Base-by-base conservation (phyloP, 1,284 basidiomycete species). In the Pseudozyma flocculosa region DNA sequence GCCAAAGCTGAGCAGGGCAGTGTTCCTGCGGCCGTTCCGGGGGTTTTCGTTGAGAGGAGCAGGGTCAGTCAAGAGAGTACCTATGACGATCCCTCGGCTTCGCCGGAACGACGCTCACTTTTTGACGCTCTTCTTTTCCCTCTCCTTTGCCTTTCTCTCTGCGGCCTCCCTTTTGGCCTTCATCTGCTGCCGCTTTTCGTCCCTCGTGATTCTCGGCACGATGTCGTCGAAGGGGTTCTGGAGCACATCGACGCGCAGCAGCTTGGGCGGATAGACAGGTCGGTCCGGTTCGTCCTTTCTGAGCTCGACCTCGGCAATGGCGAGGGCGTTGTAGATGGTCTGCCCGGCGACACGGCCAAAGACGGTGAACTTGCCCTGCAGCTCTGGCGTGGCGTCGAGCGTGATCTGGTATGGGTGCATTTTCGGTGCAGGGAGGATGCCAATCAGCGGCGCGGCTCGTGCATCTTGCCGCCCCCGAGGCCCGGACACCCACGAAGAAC, bases 161-260 rank as follows among this genome's bases (percentile, higher is more conserved):
- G 22, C 85, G 66, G 88, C 87, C 73, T 92, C 90, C 17, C 86
- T 81, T 73, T 91, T 89, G 42, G 83, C 82, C 68, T 84, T 83
- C 59, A 87, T 86, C 76, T 95, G 92, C 0, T 83, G 86, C 39
- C 86, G 84, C 59, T 88, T 87, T 80, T 97, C 92, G 1, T 87
- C 89, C 0, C 90, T 90, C 0, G 94, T 98, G 62, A 96, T 95
- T n/a, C 94, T 87, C 1, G 94, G 93, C 24, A 92, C 84, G 63
- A 97, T 94, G 73, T 97, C 92, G 43, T 87, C 85, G 75, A 95
- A 97, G 0, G 94, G 93, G 73, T 96, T 94, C 52, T 95, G 90
- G 15, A 92, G 75, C 49, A 96, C 89, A 17, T 86, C 84, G 36
- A 94, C 83, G 1, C 84, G 84, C 61, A 86, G 87, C 75, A 98